Evolutionary conservation across 2,329 filamentous ascomycete genomes (phyloP).

Genomic region (Arachnopeziza araneosa): DNA sequence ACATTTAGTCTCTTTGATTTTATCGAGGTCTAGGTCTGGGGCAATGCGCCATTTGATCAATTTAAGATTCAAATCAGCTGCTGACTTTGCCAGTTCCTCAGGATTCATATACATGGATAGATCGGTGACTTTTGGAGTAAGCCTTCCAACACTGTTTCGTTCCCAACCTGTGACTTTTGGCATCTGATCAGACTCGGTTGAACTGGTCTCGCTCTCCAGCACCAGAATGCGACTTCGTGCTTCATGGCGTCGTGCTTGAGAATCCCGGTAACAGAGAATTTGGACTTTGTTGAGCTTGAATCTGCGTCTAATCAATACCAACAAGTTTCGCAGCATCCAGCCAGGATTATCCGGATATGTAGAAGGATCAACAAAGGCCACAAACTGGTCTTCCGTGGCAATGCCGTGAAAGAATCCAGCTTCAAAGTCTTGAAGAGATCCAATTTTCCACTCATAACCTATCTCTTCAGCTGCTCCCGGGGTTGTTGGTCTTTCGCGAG

Average conservation of each 20-base stretch:
- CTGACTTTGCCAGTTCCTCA: slow-evolving; percentile 78
- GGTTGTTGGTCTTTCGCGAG: slow-evolving; percentile 36
- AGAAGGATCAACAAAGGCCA: slow-evolving; percentile 88
- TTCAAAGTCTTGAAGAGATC: slow-evolving; percentile 72
- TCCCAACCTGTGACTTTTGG: slow-evolving; percentile 97
- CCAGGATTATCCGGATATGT: slow-evolving; percentile 83
- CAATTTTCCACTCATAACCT: slow-evolving; percentile 73
- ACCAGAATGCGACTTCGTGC: slow-evolving; percentile 73
- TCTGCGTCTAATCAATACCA: slow-evolving; percentile 76
- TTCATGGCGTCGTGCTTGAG: slow-evolving; percentile 69
- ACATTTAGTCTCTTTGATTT: slow-evolving; percentile 85
- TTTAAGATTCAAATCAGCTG: slow-evolving; percentile 93
- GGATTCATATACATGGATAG: slow-evolving; percentile 94
- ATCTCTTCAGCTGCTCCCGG: slow-evolving; percentile 39
- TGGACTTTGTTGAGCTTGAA: slow-evolving; percentile 74
- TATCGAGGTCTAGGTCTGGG: slow-evolving; percentile 78
- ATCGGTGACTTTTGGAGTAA: slow-evolving; percentile 72
- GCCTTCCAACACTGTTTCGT: slow-evolving; percentile 70
- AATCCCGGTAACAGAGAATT: slow-evolving; percentile 86
- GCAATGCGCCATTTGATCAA: slow-evolving; percentile 98
- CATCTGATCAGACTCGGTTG: slow-evolving; percentile 42
- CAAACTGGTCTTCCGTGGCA: slow-evolving; percentile 67
- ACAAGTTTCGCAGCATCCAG: slow-evolving; percentile 86
- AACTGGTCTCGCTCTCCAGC: slow-evolving; percentile 27
- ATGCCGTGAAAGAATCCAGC: slow-evolving; percentile 77